Evolutionary conservation across 768 basidiomycete genomes (phyloP), one percentile per base, ranked within the genome.

Genomic region (Tulasnella calospora): DNA sequence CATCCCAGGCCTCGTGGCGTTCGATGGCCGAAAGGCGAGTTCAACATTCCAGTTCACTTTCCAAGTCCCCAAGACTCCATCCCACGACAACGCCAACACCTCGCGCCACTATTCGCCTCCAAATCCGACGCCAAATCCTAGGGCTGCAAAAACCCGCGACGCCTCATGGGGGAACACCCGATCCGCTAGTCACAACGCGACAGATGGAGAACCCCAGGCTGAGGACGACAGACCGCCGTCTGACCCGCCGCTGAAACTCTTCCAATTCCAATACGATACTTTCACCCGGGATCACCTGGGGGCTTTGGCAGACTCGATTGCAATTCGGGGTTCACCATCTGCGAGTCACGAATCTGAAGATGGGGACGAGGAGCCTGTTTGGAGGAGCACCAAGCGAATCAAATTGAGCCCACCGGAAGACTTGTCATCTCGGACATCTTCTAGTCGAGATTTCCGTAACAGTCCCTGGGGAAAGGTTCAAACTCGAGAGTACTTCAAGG

Each of bases 221-320:
- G 61, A 85, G 85, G 71, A 78, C n/a, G 77, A 23, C 33, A 67
- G n/a, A 38, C 55, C 27, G 33, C 35, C 35, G 1, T 38, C 51
- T 36, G 93, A 94, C 82, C 90, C 93, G 2, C 90, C 91, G 38
- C 88, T 95, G 15, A 91, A 92, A 17, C 88, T 98, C 47, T 98
- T 99, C 85, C 93, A 95, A 82, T 93, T 96, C 74, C 91, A 95
- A 80, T 99, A 98, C 82, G 97, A 99, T 84, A 98, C 97, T 0
- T 96, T 94, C 82, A 99, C 97, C 1, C 90, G 95, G 67, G 94
- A 97, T 30, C 95, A 98, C 83, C 89, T 99, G 61, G 95, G 94
- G 2, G 95, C 94, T 0, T 89, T 99, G 85, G 95, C 97, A 2
- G 96, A 98, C 81, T 94, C 95, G 2, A 96, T 98, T 79, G 95